Evolutionary conservation across 2,329 filamentous ascomycete species (phyloP).

Genomic region (Phyllosticta citrichinensis): DNA sequence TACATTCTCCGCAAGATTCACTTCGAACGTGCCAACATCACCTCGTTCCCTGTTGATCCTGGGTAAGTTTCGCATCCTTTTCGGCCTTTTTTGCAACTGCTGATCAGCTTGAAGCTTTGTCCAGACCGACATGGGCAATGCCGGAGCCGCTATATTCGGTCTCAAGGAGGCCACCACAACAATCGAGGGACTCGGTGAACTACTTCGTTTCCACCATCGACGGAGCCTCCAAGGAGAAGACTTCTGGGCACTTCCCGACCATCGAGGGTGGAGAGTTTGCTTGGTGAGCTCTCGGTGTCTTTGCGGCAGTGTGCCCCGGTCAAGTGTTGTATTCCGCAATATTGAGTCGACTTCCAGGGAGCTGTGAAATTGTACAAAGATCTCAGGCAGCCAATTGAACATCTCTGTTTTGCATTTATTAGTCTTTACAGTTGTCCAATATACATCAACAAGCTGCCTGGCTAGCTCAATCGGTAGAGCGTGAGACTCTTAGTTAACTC

Average conservation of each 20-base stretch:
- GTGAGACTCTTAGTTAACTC: constrained; percentile 25
- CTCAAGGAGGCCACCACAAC: neutral
- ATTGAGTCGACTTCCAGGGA: neutral
- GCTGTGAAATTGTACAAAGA: neutral
- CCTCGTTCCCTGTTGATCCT: neutral
- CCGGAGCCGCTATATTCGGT: neutral
- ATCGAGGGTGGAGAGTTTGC: neutral
- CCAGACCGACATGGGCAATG: neutral
- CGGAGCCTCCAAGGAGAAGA: neutral
- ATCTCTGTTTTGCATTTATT: neutral
- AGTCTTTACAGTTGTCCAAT: too few relatives aligned
- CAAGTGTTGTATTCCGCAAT: neutral
- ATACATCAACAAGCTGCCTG: neutral
- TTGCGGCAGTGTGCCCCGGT: neutral
- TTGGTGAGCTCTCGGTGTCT: neutral
- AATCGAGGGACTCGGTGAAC: neutral
- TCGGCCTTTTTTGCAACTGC: neutral
- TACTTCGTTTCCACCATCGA: neutral
- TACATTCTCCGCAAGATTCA: neutral
- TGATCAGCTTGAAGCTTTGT: neutral
- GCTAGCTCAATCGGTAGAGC: constrained; percentile 31
- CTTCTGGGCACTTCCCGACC: neutral
- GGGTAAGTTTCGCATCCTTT: neutral
- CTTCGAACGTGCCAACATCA: neutral
- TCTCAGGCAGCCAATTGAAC: neutral